phyloP scores from a whole-genome alignment of 192 early-diverging fungal species.

The Backusella sp. region DNA sequence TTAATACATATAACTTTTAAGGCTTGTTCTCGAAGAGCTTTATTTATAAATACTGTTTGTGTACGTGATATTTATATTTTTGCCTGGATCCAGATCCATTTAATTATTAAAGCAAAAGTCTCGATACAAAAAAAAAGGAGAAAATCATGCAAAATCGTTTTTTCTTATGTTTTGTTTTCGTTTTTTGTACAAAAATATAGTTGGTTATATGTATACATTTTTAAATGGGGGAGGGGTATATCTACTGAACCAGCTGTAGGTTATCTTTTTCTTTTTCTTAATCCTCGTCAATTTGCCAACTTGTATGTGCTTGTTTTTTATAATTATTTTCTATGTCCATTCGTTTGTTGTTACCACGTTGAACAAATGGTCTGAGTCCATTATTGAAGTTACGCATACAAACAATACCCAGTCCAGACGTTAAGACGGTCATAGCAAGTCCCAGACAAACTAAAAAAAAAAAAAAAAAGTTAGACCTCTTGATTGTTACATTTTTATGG shows the following conservation, averaged over 20 bases:
- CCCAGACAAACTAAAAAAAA: constrained; percentile 25
- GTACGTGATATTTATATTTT: background rate
- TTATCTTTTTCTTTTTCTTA: background rate
- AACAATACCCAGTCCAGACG: constrained; percentile 22
- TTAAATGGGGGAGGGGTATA: background rate
- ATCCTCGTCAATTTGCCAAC: background rate
- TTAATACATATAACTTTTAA: background rate
- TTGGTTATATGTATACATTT: background rate
- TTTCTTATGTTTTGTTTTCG: background rate
- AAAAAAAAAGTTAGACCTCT: background rate
- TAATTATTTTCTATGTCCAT: constrained; percentile 10
- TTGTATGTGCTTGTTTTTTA: constrained; percentile 1
- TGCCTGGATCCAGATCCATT: background rate
- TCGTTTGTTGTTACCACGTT: constrained; percentile 17
- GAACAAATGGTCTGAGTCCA: constrained; percentile 36
- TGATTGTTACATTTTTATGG: background rate
- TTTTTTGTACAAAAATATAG: background rate
- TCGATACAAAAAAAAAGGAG: background rate
- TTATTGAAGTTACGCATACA: constrained; percentile 39
- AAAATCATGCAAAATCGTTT: background rate
- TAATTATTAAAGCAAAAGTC: background rate
- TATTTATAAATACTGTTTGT: background rate
- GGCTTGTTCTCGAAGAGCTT: background rate
- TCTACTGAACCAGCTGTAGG: background rate
- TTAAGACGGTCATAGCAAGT: constrained; percentile 19